Percentiles rank a stretch among this genome's conserved stretches.
Evolutionary conservation across 768 basidiomycete species (phyloP).

Genomic region (Naematelia aurantialba): DNA sequence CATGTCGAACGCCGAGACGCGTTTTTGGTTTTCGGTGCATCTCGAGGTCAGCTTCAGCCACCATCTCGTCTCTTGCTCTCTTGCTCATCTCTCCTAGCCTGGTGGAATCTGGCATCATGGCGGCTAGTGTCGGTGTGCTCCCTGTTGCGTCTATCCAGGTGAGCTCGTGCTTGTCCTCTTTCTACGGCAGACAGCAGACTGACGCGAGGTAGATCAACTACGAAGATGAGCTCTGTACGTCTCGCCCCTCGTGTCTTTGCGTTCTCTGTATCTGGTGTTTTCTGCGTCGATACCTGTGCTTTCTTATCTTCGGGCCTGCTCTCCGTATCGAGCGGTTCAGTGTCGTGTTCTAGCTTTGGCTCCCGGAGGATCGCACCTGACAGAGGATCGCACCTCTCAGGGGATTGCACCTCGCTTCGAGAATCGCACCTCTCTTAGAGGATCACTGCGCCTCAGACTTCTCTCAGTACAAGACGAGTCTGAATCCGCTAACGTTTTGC

Average conservation of each 20-base stretch:
- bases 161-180: conserved; percentile 7
- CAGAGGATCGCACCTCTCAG: too few species aligned
- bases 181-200: not conserved
- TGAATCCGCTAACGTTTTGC: too few species aligned
- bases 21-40: not conserved
- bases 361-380: too few species aligned
- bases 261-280: not conserved
- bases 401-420: too few species aligned
- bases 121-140: conserved; percentile 29
- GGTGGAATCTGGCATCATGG: not conserved
- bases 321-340: too few species aligned
- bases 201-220: conserved; percentile 31
- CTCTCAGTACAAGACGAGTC: too few species aligned
- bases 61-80: not conserved
- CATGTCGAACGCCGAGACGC: not conserved
- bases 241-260: not conserved
- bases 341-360: too few species aligned
- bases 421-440: too few species aligned
- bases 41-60: not conserved
- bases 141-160: conserved; percentile 40
- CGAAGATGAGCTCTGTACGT: conserved; percentile 31
- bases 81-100: not conserved
- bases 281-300: not conserved
- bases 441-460: too few species aligned
- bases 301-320: not conserved